A percentile compares a stretch with the other conserved stretches of the same genome.
Conservation (phyloP, 2,329 filamentous ascomycete genomes). For the Arthroderma uncinatum region DNA sequence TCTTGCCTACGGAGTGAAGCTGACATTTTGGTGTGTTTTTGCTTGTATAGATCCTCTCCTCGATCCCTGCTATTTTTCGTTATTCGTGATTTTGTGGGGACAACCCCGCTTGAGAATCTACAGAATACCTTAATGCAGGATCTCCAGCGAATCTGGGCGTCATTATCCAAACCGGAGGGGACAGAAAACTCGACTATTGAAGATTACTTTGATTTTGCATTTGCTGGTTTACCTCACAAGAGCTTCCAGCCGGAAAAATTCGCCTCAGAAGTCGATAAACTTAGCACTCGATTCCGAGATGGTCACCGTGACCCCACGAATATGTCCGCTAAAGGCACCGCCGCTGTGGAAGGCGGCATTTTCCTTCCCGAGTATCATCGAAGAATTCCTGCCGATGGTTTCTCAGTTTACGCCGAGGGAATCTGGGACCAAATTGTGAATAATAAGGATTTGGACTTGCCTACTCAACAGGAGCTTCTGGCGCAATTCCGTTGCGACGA, state of each 20-base stretch:
- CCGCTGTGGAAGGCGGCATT: constrained; percentile 65
- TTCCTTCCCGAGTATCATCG: constrained; percentile 93
- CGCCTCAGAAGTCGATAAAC: constrained; percentile 61
- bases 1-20: neutral
- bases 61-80: constrained; percentile 95
- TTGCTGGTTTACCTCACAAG: constrained; percentile 91
- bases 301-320: constrained; percentile 62
- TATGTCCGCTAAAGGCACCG: constrained; percentile 51
- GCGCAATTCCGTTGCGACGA: constrained; percentile 97
- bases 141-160: constrained; percentile 80
- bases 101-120: constrained; percentile 79
- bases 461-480: constrained; percentile 90
- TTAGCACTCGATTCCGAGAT: constrained; percentile 70
- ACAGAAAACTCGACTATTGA: constrained; percentile 82
- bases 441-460: constrained; percentile 95
- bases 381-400: constrained; percentile 92
- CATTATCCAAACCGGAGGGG: constrained; percentile 80
- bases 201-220: constrained; percentile 98
- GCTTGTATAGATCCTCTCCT: constrained; percentile 56
- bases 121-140: constrained; percentile 85
- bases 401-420: constrained; percentile 82
- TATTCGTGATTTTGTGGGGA: constrained; percentile 91
- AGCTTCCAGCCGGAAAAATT: constrained; percentile 92
- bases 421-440: constrained; percentile 98
- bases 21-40: neutral